A percentile compares a stretch with the other conserved stretches of the same genome.
These are phyloP conservation scores for Picochlorum sp. DNA, from an alignment of 139 green algal species.

Conservation along the genomic window DNA sequence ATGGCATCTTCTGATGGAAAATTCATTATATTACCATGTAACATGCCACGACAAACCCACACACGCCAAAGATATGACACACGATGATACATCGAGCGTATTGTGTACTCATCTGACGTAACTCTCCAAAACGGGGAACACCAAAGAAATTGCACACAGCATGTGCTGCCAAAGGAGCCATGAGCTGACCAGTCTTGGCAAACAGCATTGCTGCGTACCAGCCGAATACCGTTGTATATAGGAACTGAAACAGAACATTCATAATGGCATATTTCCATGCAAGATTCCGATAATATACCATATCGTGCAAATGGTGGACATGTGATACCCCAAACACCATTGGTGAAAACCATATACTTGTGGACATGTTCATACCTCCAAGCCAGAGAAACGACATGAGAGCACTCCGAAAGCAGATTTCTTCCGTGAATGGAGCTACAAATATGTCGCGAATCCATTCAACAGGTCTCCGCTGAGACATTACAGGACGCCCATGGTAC, in stretches of 20 bases:
- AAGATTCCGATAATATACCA: conserved; percentile 25
- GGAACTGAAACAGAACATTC: conserved; percentile 15
- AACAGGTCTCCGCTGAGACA: not conserved
- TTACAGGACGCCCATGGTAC: too few relatives aligned
- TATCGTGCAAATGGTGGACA: conserved; percentile 63
- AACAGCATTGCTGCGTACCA: conserved; percentile 55
- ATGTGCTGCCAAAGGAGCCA: conserved; percentile 42
- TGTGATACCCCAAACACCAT: conserved; percentile 72
- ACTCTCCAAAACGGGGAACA: conserved; percentile 30
- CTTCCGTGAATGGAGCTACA: conserved; percentile 63
- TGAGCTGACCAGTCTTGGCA: conserved; percentile 38
- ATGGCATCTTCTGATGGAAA: too few relatives aligned
- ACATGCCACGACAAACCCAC: too few relatives aligned
- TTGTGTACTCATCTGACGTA: not conserved
- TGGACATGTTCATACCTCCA: not conserved
- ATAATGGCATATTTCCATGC: not conserved
- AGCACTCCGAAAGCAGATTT: conserved; percentile 72
- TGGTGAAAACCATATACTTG: conserved; percentile 41
- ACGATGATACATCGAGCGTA: not conserved
- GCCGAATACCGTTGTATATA: conserved; percentile 69
- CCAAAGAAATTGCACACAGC: conserved; percentile 68
- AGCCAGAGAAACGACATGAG: conserved; percentile 54
- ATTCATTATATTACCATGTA: too few relatives aligned
- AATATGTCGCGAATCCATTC: conserved; percentile 26
- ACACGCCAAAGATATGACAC: not conserved